Evolutionary conservation across 176 grass and related monocot species (phyloP).

Genomic region (Carex myosuroides): DNA sequence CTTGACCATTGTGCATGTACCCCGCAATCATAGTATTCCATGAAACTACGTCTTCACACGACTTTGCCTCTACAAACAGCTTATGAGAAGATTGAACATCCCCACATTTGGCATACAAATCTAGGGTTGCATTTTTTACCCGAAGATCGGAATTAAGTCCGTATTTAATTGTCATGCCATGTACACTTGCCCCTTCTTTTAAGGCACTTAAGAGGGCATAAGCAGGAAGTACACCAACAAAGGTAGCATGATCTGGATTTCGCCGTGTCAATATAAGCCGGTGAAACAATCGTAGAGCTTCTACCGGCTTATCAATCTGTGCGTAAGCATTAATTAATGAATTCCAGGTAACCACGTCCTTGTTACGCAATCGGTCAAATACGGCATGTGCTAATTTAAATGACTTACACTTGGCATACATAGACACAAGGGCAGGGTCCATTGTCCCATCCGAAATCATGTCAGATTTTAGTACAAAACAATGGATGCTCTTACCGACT

Average conservation of each 20-base stretch:
- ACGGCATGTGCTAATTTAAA: constrained; percentile 53
- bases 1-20: constrained; percentile 36
- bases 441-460: constrained; percentile 48
- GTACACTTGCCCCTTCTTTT: constrained; percentile 27
- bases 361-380: constrained; percentile 58
- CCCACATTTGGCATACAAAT: constrained; percentile 42
- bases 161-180: constrained; percentile 34
- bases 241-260: constrained; percentile 29
- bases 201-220: constrained; percentile 29
- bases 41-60: constrained; percentile 26
- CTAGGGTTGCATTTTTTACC: constrained; percentile 44
- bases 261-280: not conserved
- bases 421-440: constrained; percentile 58
- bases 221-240: constrained; percentile 32
- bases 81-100: constrained; percentile 25
- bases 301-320: constrained; percentile 27
- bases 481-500: constrained; percentile 71
- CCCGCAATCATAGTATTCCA: constrained; percentile 48
- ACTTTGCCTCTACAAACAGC: constrained; percentile 28
- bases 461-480: constrained; percentile 42
- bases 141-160: constrained; percentile 38
- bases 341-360: constrained; percentile 75
- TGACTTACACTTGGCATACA: constrained; percentile 79
- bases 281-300: constrained; percentile 35
- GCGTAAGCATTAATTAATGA: constrained; percentile 74